Conservation (phyloP, 148 eudicot genomes). For the Rhododendron mucronatum region DNA sequence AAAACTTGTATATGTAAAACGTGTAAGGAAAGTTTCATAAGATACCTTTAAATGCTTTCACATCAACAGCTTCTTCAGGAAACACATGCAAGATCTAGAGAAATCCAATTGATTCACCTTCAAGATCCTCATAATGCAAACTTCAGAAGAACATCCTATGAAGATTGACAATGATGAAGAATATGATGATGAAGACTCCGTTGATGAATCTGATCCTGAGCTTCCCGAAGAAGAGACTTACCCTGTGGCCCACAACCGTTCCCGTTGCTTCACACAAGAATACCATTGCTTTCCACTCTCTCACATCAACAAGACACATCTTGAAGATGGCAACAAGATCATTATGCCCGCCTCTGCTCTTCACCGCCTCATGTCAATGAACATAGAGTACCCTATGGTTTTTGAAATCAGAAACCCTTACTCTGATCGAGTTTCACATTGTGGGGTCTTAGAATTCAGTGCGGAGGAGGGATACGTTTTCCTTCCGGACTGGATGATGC, state of each 20-base stretch:
- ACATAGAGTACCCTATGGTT: not conserved
- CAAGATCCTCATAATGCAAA: not conserved
- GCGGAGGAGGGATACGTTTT: constrained; percentile 10
- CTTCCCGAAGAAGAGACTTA: not conserved
- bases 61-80: not conserved
- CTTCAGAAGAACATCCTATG: not conserved
- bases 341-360: constrained; percentile 14
- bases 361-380: not conserved
- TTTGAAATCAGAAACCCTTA: constrained; percentile 9
- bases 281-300: not conserved
- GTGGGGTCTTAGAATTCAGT: constrained; percentile 19
- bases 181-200: not conserved
- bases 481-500: constrained; percentile 19
- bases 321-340: constrained; percentile 9
- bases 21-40: not conserved
- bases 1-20: not conserved
- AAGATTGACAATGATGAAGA: not conserved
- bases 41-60: not conserved
- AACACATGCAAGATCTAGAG: not conserved
- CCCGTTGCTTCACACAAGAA: not conserved
- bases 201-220: not conserved
- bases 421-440: not conserved
- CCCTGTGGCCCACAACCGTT: not conserved
- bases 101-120: not conserved
- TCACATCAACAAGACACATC: constrained; percentile 9